Evolutionary conservation across 2,329 filamentous ascomycete species (phyloP), one percentile per base, ranked within the genome.

Genomic region (Parasarocladium wereldwijsianum): DNA sequence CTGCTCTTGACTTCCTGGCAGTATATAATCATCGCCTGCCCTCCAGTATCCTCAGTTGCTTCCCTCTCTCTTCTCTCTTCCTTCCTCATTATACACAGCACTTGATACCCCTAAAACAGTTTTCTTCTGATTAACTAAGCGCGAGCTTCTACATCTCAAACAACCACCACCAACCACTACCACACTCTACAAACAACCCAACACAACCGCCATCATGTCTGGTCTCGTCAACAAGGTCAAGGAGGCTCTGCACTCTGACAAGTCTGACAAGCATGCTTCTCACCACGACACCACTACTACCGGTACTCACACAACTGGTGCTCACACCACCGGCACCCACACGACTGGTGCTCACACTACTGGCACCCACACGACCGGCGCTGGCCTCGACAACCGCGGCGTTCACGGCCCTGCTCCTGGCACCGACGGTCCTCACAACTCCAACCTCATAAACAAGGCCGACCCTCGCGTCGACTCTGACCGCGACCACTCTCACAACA

Each of bases 211-310:
- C 55, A 69, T 37, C 45, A 72, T 71, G 67, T 68, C 67, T 50
- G 51, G 52, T 41, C 53, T 72, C 43, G 50, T 70, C 45, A 63
- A 71, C 58, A 71, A 71, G 53, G 60, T 70, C 49, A 71, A 71
- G 61, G 64, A 70, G 4, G 63, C 56, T 37, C 47, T 70, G 34
- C 45, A 55, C 42, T 51, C 55, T 36, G 56, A 61, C 37, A 42
- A 40, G 28, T 36, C 45, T 17, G 36, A 41, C 18, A 33, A 41
- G 17, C 32, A 51, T 8, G 47, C 50, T 25, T 51, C 34, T 35
- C 34, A 48, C 34, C 33, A 20, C 31, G 17, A 23, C 28, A 36
- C 19, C 19, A n/a, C 18, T 21, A 29, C 27, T 15, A 13, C 11
- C 14, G 27, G 17, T 17, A 29, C 16, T 16, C 27, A 18, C 17